Base-by-base conservation (phyloP, 2,329 filamentous ascomycete genomes). In the Fusarium citri region DNA sequence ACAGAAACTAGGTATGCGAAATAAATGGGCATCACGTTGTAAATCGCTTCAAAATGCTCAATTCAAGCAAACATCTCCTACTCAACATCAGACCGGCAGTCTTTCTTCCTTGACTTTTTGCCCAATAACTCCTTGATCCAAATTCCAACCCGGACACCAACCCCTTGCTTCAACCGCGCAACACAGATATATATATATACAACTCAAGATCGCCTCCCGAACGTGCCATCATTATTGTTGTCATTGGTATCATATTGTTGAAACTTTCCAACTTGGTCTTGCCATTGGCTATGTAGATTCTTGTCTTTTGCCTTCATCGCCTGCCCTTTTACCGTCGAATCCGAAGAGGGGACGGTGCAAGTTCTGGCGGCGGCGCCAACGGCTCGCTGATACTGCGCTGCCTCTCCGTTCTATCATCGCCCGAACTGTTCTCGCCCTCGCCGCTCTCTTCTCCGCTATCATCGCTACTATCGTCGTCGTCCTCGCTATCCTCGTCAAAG, bases 381-480 rank as follows among this genome's bases (percentile, higher is more conserved):
- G 83, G 81, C 72, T 82, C 82, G 47, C 81, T 83, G 45, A 86
- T 80, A 72, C 85, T 90, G 63, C 88, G 80, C 75, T 89, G 88
- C 64, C 87, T 81, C 76, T 88, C 88, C 6, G 87, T 88, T 66
- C 85, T 72, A 81, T 87, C 85, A 50, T 85, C 86, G 1, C 81
- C 83, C 16, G 84, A 86, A 58, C 83, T 81, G 28, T 78, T 80
- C 41, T 76, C 78, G 1, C 74, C 77, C 55, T 92, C 91, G 20
- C 76, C 75, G 22, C 74, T 73, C 37, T 83, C 82, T 28, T 53
- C 49, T 22, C 34, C 49, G 14, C 49, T 42, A n/a, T 53, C 49
- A n/a, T 53, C 49, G 34, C 77, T 80, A 54, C 93, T 92, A 56
- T 93, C 91, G 22, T 93, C 91, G 10, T 81, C 80, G 3, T 79